Conservation (phyloP, 2,329 filamentous ascomycete species). For the Penicillium sp. region DNA sequence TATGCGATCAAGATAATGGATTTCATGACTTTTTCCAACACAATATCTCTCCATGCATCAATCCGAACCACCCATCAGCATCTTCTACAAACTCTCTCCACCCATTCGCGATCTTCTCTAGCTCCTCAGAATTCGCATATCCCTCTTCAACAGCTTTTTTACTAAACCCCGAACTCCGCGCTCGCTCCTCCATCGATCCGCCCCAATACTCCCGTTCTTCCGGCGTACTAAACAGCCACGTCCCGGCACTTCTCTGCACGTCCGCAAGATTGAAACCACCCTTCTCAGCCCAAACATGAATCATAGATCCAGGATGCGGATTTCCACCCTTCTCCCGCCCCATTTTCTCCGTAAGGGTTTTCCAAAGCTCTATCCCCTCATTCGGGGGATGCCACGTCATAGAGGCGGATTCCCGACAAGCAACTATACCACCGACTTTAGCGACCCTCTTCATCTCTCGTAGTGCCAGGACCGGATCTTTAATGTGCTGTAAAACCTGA, state of each 20-base stretch:
- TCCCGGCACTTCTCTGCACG: neutral
- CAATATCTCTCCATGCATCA: neutral
- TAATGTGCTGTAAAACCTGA: constrained; percentile 59
- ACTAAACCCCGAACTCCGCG: neutral
- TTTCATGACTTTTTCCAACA: neutral
- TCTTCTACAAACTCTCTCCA: neutral
- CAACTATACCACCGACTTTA: constrained; percentile 30
- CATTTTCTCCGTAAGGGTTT: constrained; percentile 6
- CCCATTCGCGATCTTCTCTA: neutral
- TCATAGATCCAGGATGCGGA: neutral
- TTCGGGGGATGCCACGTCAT: neutral
- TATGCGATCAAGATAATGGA: no score
- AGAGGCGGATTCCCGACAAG: neutral
- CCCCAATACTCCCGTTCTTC: neutral
- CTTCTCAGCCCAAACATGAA: neutral
- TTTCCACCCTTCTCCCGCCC: neutral
- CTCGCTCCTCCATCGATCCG: neutral
- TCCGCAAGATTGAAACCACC: neutral
- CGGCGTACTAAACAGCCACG: neutral
- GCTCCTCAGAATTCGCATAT: neutral
- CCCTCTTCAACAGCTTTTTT: neutral
- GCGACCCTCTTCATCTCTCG: constrained; percentile 57
- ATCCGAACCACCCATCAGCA: neutral
- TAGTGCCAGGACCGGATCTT: constrained; percentile 51
- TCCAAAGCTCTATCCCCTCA: neutral